These are phyloP conservation scores for Paraurostyla sp. DNA, from an alignment of 73 alveolate species.

Conservation along the genomic window DNA sequence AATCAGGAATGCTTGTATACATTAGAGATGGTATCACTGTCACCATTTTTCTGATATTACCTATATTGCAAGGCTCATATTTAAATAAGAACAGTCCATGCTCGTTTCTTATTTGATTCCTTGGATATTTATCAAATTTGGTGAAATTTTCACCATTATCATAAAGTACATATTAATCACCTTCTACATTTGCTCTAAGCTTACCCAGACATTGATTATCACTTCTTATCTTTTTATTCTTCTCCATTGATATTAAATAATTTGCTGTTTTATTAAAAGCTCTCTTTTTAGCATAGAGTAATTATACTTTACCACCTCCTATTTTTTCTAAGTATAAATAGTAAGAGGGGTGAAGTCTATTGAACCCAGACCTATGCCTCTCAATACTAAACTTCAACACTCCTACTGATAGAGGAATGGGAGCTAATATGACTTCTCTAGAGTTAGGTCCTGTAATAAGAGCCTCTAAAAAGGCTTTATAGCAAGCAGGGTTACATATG, in stretches of 20 bases:
- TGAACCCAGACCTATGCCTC: constrained; percentile 54
- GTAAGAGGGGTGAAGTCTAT: constrained; percentile 48
- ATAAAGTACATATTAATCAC: constrained; percentile 48
- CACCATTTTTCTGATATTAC: constrained; percentile 60
- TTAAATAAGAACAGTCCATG: constrained; percentile 44
- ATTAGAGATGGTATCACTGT: constrained; percentile 4
- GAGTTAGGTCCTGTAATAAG: background rate
- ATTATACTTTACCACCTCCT: constrained; percentile 30
- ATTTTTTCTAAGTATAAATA: constrained; percentile 25
- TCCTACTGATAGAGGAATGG: constrained; percentile 54
- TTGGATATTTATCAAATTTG: background rate
- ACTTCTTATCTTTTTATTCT: constrained; percentile 23
- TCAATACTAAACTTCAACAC: constrained; percentile 31
- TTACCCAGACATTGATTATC: constrained; percentile 42
- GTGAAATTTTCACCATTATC: constrained; percentile 54
- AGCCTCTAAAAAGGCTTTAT: constrained; percentile 21
- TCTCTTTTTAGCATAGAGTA: constrained; percentile 50
- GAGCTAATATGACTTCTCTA: constrained; percentile 28
- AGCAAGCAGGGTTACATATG: constrained; percentile 51
- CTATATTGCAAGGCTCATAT: constrained; percentile 59
- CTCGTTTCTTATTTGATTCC: constrained; percentile 37
- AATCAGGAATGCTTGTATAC: background rate
- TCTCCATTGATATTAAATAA: constrained; percentile 49
- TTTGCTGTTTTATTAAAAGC: constrained; percentile 63
- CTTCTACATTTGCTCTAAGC: constrained; percentile 55